Evolutionary conservation across 495 filamentous ascomycete species (phyloP).

Genomic region (Sphaerosporella brunnea): DNA sequence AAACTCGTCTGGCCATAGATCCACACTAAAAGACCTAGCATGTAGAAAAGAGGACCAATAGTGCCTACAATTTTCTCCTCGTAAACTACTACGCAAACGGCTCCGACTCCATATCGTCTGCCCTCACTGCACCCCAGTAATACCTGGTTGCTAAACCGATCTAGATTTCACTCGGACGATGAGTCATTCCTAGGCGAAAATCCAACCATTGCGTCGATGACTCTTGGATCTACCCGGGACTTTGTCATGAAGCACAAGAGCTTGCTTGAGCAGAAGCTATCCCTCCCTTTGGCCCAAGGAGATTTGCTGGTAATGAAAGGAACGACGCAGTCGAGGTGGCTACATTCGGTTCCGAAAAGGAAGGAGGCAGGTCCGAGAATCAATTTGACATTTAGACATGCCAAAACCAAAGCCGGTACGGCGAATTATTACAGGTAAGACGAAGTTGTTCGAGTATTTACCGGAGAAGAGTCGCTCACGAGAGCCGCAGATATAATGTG

Average conservation of each 20-base stretch:
- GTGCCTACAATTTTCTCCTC: slow-evolving; percentile 52
- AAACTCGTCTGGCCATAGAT: too few relatives aligned
- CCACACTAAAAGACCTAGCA: slow-evolving; percentile 13
- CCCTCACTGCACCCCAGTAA: background rate
- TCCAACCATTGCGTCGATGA: slow-evolving; percentile 54
- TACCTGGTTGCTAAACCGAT: background rate
- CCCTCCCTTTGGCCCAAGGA: slow-evolving; percentile 42
- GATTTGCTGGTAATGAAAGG: slow-evolving; percentile 62
- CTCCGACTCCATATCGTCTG: slow-evolving; percentile 50
- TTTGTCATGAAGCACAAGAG: slow-evolving; percentile 47
- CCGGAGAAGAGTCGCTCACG: background rate
- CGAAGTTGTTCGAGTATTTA: too few relatives aligned
- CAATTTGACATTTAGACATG: slow-evolving; percentile 57
- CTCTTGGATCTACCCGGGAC: slow-evolving; percentile 46
- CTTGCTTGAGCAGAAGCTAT: slow-evolving; percentile 30
- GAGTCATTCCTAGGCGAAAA: slow-evolving; percentile 50
- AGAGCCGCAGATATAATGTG: slow-evolving; percentile 47
- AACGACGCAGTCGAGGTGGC: slow-evolving; percentile 49
- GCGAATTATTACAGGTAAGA: slow-evolving; percentile 45
- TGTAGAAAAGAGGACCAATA: slow-evolving; percentile 41
- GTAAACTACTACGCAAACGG: slow-evolving; percentile 62
- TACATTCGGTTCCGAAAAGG: slow-evolving; percentile 59
- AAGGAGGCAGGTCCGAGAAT: slow-evolving; percentile 42
- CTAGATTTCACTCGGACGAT: slow-evolving; percentile 44
- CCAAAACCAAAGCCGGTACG: slow-evolving; percentile 44